Evolutionary conservation across 2,329 filamentous ascomycete species (phyloP).

Genomic region (Xylaria sp.): DNA sequence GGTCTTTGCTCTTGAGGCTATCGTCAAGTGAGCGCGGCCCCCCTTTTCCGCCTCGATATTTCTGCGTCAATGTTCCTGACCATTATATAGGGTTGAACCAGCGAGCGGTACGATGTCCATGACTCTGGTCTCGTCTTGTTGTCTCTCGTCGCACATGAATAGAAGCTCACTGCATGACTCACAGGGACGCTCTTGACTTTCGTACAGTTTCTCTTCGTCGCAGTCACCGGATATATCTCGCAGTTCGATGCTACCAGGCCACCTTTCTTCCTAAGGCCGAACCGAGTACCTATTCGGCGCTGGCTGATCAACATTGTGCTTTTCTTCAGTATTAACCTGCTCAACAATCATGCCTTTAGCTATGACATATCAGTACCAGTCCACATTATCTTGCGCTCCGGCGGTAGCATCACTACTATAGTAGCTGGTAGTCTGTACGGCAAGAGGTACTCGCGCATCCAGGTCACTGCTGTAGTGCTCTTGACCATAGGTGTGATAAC

Average conservation of each 20-base stretch:
- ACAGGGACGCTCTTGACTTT: constrained; percentile 87
- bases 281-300: constrained; percentile 82
- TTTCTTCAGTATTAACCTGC: constrained; percentile 92
- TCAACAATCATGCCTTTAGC: constrained; percentile 98
- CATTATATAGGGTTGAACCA: constrained; percentile 74
- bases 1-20: constrained; percentile 96
- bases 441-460: constrained; percentile 82
- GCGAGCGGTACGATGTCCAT: constrained; percentile 72
- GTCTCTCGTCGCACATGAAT: constrained; percentile 17
- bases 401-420: constrained; percentile 96
- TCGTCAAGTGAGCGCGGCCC: constrained; percentile 79
- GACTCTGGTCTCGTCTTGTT: constrained; percentile 23
- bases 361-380: constrained; percentile 97
- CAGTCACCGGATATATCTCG: constrained; percentile 78
- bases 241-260: constrained; percentile 75
- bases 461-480: constrained; percentile 83
- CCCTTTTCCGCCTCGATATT: constrained; percentile 31
- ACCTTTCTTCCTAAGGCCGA: constrained; percentile 78
- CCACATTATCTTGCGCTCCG: constrained; percentile 95
- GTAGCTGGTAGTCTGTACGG: constrained; percentile 87
- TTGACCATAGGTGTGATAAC: constrained; percentile 88
- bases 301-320: constrained; percentile 91
- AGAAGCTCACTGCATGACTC: constrained; percentile 37
- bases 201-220: constrained; percentile 87
- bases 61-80: constrained; percentile 39